Base-by-base conservation (phyloP, 768 basidiomycete genomes). In the Suillus hirtellus region DNA sequence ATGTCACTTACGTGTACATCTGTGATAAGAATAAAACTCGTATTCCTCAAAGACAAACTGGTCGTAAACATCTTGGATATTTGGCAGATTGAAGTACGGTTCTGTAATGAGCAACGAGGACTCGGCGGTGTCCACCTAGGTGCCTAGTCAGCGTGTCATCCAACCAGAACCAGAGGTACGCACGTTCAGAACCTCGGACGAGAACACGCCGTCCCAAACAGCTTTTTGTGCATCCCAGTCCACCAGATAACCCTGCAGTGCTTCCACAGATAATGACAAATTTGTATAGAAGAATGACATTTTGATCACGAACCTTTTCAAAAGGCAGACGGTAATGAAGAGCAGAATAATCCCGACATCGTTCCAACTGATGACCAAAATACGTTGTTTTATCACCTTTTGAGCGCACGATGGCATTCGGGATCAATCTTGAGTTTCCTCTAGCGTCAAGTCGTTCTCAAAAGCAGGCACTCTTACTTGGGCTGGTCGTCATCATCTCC, bases 41-140 rank as follows among this genome's bases (percentile, higher is more conserved):
- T 95, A 99, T 77, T 98, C 95, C 73, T 98, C 96, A 70, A 97
- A 98, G 2, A 96, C 82, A 72, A 99, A 91, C 75, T 98, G 94
- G 73, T 99, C 96, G 70, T 96, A 95, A 40, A 92, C 84, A 34
- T 95, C 92, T 76, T 95, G 93, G 14, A 97, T 85, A 71, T 93
- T 95, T 31, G 93, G 92, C 10, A 96, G 79, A 77, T 98, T 95
- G 82, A 96, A 92, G 72, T 93, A 93, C 6, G 96, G 95, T 76
- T 98, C 96, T 6, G 96, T 97, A 62, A 98, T 84, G 56, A 98
- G 79, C 42, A 98, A 79, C 4, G 90, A 88, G 0, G 89, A 86
- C 59, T 85, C 81, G 1, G 86, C 78, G 0, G 93, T 87, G 70
- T 93, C 85, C 62, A 93, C 78, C 94, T 96, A 67, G 46, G 24